These are phyloP conservation scores for Adansonia digitata DNA, from an alignment of 345 rosid genomes.

Conservation along the genomic window DNA sequence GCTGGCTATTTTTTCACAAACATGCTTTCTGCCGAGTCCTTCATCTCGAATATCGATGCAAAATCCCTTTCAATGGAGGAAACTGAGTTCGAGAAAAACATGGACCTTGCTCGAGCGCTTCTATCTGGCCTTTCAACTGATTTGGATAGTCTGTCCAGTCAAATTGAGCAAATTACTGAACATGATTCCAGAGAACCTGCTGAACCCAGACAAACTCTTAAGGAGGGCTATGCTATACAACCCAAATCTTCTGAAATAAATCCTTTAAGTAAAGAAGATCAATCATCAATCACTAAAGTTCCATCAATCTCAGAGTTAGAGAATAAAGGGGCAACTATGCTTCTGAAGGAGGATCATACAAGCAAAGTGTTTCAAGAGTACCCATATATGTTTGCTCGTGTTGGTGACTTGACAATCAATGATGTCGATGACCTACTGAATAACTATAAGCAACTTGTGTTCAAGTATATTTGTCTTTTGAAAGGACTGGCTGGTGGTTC, in stretches of 20 bases:
- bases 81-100: constrained; percentile 44
- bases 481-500: neutral
- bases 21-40: constrained; percentile 82
- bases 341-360: constrained; percentile 58
- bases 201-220: constrained; percentile 32
- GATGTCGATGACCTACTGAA: constrained; percentile 76
- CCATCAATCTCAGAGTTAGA: constrained; percentile 72
- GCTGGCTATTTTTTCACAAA: constrained; percentile 77
- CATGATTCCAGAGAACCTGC: constrained; percentile 54
- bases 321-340: constrained; percentile 63
- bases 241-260: constrained; percentile 43
- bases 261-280: constrained; percentile 35
- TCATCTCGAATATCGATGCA: constrained; percentile 77
- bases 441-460: constrained; percentile 57
- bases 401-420: constrained; percentile 69
- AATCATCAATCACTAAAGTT: constrained; percentile 41
- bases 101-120: constrained; percentile 51
- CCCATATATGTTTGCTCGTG: constrained; percentile 67
- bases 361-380: constrained; percentile 54
- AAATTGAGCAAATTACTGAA: constrained; percentile 33
- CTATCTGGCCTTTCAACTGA: constrained; percentile 57
- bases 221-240: constrained; percentile 23
- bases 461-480: constrained; percentile 10
- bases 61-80: constrained; percentile 75
- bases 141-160: constrained; percentile 40